A percentile compares a stretch with the other conserved stretches of the same genome.
These are phyloP conservation scores for Carex arenaria DNA, from an alignment of 202 grass and related monocot species.

Conservation along the genomic window DNA sequence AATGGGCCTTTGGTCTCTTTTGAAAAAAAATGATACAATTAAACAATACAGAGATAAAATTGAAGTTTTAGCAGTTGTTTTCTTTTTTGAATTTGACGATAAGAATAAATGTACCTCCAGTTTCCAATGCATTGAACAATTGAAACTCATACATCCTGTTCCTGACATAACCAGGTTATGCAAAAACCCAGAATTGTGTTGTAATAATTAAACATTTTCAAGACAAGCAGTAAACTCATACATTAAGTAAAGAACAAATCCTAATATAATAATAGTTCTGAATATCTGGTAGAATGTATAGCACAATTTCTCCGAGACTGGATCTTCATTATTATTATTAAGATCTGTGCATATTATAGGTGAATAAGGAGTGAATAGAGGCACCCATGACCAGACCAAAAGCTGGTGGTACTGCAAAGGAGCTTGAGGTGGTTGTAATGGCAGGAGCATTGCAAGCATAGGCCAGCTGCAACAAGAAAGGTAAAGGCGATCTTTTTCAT, in stretches of 20 bases:
- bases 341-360: slow-evolving; percentile 20
- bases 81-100: neutral
- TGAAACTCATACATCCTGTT: neutral
- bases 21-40: neutral
- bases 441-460: slow-evolving; percentile 1
- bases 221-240: neutral
- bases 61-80: neutral
- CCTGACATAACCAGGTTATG: neutral
- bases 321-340: neutral
- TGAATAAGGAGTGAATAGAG: slow-evolving; percentile 25
- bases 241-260: neutral
- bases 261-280: neutral
- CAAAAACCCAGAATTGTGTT: neutral
- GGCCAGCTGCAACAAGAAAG: slow-evolving; percentile 18
- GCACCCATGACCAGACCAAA: slow-evolving; percentile 6
- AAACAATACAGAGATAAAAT: neutral
- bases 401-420: neutral
- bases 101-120: neutral
- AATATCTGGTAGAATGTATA: neutral
- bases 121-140: neutral
- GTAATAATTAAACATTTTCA: neutral
- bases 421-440: slow-evolving; percentile 1
- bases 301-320: neutral
- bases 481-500: slow-evolving; percentile 29
- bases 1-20: no score